phyloP scores from a whole-genome alignment of 352 stramenopile species.

The Poterioochromonas sp. region DNA sequence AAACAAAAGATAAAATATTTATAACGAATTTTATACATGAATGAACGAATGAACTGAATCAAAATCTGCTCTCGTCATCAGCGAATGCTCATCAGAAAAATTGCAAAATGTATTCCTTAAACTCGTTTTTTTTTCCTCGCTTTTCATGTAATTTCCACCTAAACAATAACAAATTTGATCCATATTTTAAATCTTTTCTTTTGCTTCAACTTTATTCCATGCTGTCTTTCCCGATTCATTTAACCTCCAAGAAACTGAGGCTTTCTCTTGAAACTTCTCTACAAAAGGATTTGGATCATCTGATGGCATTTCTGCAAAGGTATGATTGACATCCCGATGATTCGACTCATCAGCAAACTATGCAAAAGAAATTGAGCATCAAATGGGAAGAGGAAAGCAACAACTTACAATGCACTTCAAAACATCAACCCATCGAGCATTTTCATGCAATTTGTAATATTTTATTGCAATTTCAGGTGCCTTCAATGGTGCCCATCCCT shows the following conservation, averaged over 20 bases:
- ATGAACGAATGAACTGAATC: too few relatives aligned
- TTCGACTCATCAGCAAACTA: slow-evolving; percentile 64
- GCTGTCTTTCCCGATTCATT: background rate
- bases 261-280: slow-evolving; percentile 34
- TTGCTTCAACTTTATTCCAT: background rate
- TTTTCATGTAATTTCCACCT: too few relatives aligned
- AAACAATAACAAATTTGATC: too few relatives aligned
- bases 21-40: too few relatives aligned
- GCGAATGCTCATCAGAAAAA: too few relatives aligned
- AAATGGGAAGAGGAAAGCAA: background rate
- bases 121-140: too few relatives aligned
- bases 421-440: slow-evolving; percentile 24
- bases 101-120: too few relatives aligned
- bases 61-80: too few relatives aligned
- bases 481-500: slow-evolving; percentile 23
- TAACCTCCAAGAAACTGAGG: background rate
- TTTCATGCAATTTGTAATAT: slow-evolving; percentile 35
- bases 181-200: too few relatives aligned
- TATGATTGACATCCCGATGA: slow-evolving; percentile 73
- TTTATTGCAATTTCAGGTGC: slow-evolving; percentile 37
- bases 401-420: slow-evolving; percentile 29
- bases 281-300: slow-evolving; percentile 41
- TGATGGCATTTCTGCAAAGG: slow-evolving; percentile 43
- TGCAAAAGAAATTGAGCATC: background rate
- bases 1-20: too few relatives aligned